Conservation (phyloP, 2,329 filamentous ascomycete species). For the Penicillium sp. region DNA sequence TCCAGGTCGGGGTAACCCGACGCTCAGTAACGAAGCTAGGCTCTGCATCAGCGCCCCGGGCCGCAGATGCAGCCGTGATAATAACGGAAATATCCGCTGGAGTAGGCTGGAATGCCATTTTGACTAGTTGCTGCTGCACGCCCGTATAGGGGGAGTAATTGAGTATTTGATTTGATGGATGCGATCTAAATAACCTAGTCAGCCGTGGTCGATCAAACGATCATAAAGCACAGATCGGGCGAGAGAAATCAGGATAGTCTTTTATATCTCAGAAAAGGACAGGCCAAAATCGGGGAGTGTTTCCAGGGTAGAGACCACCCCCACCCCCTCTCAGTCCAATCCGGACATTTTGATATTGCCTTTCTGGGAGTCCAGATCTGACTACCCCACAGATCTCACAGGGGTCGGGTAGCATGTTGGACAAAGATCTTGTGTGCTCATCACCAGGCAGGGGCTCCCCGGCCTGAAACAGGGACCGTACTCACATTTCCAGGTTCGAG, state of each 20-base stretch:
- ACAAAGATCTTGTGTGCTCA: not conserved
- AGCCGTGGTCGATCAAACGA: too few species aligned
- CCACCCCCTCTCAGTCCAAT: too few species aligned
- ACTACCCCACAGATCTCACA: not conserved
- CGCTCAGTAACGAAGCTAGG: slow-evolving; percentile 72
- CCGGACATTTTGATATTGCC: slow-evolving; percentile 6
- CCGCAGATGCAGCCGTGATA: slow-evolving; percentile 38
- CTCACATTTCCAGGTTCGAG: slow-evolving; percentile 6
- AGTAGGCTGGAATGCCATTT: slow-evolving; percentile 43
- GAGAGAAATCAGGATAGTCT: too few species aligned
- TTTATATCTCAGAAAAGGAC: too few species aligned
- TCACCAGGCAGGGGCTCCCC: not conserved
- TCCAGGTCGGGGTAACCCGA: slow-evolving; percentile 90
- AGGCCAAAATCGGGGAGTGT: too few species aligned
- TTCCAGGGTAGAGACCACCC: too few species aligned
- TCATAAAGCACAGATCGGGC: too few species aligned
- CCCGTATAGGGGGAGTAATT: too few species aligned
- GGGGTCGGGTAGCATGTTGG: not conserved
- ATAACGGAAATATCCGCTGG: slow-evolving; percentile 45
- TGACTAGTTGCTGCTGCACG: too few species aligned
- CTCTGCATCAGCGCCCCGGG: slow-evolving; percentile 20
- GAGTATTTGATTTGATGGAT: too few species aligned
- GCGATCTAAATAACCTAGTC: not conserved
- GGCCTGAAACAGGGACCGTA: not conserved
- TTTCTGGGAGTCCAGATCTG: not conserved